Percentiles rank a stretch among this genome's conserved stretches.
Conservation (phyloP, 306 rosid genomes). For the Lathyrus oleraceus region DNA sequence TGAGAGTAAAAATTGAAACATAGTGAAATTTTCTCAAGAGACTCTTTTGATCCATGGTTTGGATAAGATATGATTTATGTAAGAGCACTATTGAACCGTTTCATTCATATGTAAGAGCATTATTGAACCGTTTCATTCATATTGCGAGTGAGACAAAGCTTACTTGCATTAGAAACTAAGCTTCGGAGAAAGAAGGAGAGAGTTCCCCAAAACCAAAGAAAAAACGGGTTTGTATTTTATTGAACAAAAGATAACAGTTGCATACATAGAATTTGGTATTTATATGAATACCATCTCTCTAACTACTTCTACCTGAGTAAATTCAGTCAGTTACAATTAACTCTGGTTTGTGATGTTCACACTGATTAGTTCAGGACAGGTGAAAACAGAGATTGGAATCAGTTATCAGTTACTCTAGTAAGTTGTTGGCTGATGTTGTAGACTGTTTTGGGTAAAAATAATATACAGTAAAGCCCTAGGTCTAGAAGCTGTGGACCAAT, state of each 20-base stretch:
- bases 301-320: not conserved
- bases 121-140: not conserved
- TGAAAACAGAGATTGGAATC: not conserved
- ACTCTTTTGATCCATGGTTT: not conserved
- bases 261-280: not conserved
- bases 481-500: not conserved
- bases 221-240: not conserved
- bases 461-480: not conserved
- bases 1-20: not conserved
- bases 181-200: not conserved
- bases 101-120: not conserved
- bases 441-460: not conserved
- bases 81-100: not conserved
- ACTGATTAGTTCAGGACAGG: not conserved
- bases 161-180: not conserved
- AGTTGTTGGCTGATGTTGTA: not conserved
- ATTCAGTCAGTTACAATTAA: not conserved
- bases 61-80: not conserved
- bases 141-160: not conserved
- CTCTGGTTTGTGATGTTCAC: not conserved
- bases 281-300: not conserved
- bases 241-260: not conserved
- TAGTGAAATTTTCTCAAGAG: not conserved
- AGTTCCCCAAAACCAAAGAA: not conserved
- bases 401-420: not conserved